phyloP scores from a whole-genome alignment of 2,329 filamentous ascomycete genomes.

The Thielaviopsis punctulata region DNA sequence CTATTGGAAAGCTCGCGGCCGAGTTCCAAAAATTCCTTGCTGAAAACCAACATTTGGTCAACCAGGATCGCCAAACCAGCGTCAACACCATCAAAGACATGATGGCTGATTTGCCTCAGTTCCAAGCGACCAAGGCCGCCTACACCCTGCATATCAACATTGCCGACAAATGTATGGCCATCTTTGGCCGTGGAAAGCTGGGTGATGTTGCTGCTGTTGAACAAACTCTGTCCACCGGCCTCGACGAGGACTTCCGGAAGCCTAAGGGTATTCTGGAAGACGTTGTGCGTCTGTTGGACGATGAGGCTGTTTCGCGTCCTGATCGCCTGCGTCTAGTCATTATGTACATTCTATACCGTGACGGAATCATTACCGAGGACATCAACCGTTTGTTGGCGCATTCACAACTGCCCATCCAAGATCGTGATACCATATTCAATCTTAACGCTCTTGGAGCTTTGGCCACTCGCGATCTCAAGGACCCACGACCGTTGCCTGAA shows the following conservation, averaged over 20 bases:
- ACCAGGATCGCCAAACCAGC: conserved; percentile 53
- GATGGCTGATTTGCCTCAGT: conserved; percentile 85
- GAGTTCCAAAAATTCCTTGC: conserved; percentile 87
- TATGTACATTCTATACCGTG: conserved; percentile 70
- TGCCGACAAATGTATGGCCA: conserved; percentile 93
- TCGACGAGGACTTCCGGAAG: conserved; percentile 84
- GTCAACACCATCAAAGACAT: conserved; percentile 92
- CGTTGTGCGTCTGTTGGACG: conserved; percentile 73
- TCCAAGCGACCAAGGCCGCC: conserved; percentile 85
- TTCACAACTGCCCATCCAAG: conserved; percentile 55
- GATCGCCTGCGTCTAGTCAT: conserved; percentile 76
- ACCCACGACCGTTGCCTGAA: conserved; percentile 45
- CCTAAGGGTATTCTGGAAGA: conserved; percentile 79
- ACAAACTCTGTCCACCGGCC: conserved; percentile 76
- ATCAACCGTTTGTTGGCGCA: conserved; percentile 72
- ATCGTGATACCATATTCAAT: conserved; percentile 58
- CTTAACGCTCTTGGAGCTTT: conserved; percentile 68
- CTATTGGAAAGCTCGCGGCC: conserved; percentile 78
- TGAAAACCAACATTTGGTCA: conserved; percentile 82
- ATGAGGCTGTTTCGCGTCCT: conserved; percentile 50
- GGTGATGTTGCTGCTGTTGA: conserved; percentile 76
- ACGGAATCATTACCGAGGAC: conserved; percentile 71
- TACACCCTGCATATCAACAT: conserved; percentile 91
- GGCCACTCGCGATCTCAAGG: conserved; percentile 54
- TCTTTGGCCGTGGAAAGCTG: conserved; percentile 72